Evolutionary conservation across 2,329 filamentous ascomycete genomes (phyloP).

Genomic region (Claviceps sp.): DNA sequence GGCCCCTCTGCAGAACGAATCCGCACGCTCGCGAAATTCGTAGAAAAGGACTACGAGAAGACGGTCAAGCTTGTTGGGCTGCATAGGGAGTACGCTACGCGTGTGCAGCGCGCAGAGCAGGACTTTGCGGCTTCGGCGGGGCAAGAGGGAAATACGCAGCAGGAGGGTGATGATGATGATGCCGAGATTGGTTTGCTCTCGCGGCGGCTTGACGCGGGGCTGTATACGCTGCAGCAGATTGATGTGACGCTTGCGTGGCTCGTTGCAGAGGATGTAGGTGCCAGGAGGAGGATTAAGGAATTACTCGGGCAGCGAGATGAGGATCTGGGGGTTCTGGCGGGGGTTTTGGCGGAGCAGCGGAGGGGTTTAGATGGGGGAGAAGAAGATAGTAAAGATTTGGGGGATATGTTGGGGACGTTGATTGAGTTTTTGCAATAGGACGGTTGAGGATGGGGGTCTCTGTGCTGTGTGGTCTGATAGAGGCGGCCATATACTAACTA

Average conservation of each 20-base stretch:
- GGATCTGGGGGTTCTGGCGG: constrained; percentile 45
- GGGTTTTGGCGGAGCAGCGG: constrained; percentile 51
- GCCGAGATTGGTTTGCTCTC: constrained; percentile 61
- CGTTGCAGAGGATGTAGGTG: constrained; percentile 73
- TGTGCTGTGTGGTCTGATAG: too few species aligned
- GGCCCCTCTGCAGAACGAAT: constrained; percentile 68
- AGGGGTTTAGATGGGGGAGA: constrained; percentile 41
- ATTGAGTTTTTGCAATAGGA: constrained; percentile 32
- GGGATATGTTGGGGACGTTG: constrained; percentile 41
- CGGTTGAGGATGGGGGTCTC: neutral
- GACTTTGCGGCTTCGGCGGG: constrained; percentile 20
- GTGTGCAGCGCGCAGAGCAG: constrained; percentile 45
- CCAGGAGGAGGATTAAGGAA: constrained; percentile 47
- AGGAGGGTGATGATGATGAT: constrained; percentile 13
- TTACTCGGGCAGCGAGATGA: constrained; percentile 58
- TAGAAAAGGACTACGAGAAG: constrained; percentile 90
- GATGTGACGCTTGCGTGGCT: constrained; percentile 86
- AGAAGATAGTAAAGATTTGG: constrained; percentile 43
- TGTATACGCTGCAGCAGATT: constrained; percentile 71
- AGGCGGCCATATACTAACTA: too few species aligned
- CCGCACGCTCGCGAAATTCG: constrained; percentile 80
- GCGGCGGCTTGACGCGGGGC: constrained; percentile 64
- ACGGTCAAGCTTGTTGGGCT: constrained; percentile 57
- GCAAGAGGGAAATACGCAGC: neutral
- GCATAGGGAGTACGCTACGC: constrained; percentile 53